Base-by-base conservation (phyloP, 2,329 filamentous ascomycete genomes). In the Fusarium citri region DNA sequence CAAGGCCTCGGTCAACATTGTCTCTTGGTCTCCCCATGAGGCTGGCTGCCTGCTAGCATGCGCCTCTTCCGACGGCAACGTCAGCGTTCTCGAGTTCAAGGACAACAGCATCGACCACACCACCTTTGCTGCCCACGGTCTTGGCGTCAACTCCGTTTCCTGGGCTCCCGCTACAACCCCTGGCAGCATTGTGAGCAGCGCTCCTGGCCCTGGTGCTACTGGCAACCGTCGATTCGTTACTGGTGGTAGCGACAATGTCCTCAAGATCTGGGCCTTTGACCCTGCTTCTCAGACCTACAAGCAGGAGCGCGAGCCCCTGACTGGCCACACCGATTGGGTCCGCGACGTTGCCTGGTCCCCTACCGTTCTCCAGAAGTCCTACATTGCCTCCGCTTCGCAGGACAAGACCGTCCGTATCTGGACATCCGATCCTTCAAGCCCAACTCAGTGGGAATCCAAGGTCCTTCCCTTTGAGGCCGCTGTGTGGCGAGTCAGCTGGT, bases 391-490 rank as follows among this genome's bases (percentile, higher is more conserved):
- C 50, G 96, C 95, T 14, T 94, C 92, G 56, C 94, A 98, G 83
- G 96, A 99, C 81, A 97, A 97, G 87, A 98, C 94, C 11, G 95
- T 98, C 68, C 90, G 94, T 73, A 98, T 99, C 82, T 99, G 96
- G 96, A 98, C 95, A 12, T 91, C 88, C 28, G 91, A 94, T 75
- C 73, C 78, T 11, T 74, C 79, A 63, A 88, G 85, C 77, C 83
- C 88, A 18, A 88, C 87, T 25, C 89, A 93, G 76, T 99, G 96
- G 96, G 89, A 91, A 62, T 91, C 89, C 81, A 96, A 97, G 80
- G 89, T 92, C 42, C 86, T 99, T 70, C 89, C 91, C 76, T 97
- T 99, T 74, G 95, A 98, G 66, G 90, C 92, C 7, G 91, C 94
- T 48, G 88, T 97, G 63, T 99, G 96, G 96, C 90, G 96, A 59